Evolutionary conservation across 164 flowering plant species (phyloP), one percentile per base, ranked within the genome.

Genomic region (Macadamia tetraphylla): DNA sequence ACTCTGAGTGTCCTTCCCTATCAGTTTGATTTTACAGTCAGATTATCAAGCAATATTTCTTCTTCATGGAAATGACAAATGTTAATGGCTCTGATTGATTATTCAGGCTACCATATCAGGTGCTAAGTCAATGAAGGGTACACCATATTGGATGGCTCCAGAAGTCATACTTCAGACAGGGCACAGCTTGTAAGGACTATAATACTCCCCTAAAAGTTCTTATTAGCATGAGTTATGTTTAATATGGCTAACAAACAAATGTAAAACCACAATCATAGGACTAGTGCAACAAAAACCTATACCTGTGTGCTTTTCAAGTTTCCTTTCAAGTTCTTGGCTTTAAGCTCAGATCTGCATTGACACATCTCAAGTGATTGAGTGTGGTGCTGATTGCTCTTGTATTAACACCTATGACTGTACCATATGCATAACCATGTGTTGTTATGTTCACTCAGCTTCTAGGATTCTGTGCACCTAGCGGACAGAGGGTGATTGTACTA

Each of bases 81-180:
- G 70, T 68, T 29, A 68, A 56, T 73, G 44, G 23, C 58, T 29
- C 29, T 58, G 30, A 12, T 66, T 52, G 71, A 65, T 65, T 71
- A 18, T 74, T 60, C 55, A 94, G 99, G 99, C 96, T 76, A 95
- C 99, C 30, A 77, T 90, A 31, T 80, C 97, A 9, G 99, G 98
- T 61, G 99, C 99, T 68, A 95, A 95, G 75, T 92, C 99, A 60
- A 92, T 95, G 94, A 95, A 95, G 81, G 99, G 98, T 18, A 95
- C 99, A 68, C 99, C 98, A 69, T 91, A 89, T 69, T 95, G 98
- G 99, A 95, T 95, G 99, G 97, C 99, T 80, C 98, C 99, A 66
- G 99, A 95, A 87, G 99, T 95, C 48, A 95, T 95, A 78, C 88
- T 84, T 43, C 96, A 91, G 78, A 92, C 97, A 48, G 97, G 99